Evolutionary conservation across 139 green algal species (phyloP), one percentile per base, ranked within the genome.

Genomic region (Raphidocelis subcapitata): DNA sequence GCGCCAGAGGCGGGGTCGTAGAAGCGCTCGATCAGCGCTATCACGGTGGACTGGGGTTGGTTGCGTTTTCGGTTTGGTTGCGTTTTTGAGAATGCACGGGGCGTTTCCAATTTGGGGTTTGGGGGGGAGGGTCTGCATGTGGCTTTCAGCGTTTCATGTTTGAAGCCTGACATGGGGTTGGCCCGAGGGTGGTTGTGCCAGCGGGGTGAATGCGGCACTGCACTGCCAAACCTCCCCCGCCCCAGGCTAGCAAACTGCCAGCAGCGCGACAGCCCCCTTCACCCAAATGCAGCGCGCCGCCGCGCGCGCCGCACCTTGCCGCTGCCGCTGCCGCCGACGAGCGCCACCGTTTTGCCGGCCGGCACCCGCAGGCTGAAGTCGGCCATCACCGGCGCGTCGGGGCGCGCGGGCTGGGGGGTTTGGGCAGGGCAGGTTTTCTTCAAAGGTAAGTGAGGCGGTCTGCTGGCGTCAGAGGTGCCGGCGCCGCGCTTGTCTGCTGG

Each of bases 1-100:
- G 37, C 23, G 21, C 83, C 73, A 15, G 46, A 28, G 35, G 74
- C 16, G 3, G 89, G 88, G 79, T 98, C 92, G 66, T 99, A 99
- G 77, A 97, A 97, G 32, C 94, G 86, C 81, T 96, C 83, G 10
- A 98, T 79, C 1, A 99, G 90, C 37, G 75, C 71, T 3, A 97
- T 79, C 16, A 93, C 87, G 0, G 91, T 97, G 57, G 73, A 87
- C 75, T 63, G 59, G 18, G 29, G 26, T 65, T 16, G 28, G 59
- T 37, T 16, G 16, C 59, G 20, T 65, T 15, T 37, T 16, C 5
- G 59, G 29, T 36, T 37, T 5, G 20, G 31, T 5, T 31, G 31
- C 59, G 59, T 65, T 15, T 63, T 20, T 26, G 29, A 20, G 16
- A 14, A 26, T 63, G 15, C 55, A 63, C 29, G 55, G 21, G 26